A percentile compares a stretch with the other conserved stretches of the same genome.
phyloP scores from a whole-genome alignment of 2,329 filamentous ascomycete genomes.

The Exophiala calicioides region DNA sequence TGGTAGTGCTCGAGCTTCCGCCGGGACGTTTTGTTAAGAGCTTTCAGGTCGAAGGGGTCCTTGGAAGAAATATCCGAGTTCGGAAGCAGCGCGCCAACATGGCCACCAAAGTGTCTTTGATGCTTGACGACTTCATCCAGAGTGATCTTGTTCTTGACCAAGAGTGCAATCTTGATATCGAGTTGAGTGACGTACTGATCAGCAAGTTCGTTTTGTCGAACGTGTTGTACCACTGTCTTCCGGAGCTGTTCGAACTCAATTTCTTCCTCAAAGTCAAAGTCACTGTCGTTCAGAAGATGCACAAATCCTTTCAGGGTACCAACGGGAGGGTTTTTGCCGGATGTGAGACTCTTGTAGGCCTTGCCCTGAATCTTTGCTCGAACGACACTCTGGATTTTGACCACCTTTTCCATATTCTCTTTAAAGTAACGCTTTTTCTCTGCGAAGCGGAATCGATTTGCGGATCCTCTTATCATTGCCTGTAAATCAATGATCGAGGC shows the following conservation, averaged over 20 bases:
- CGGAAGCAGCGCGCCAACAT: constrained; percentile 78
- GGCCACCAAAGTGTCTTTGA: constrained; percentile 92
- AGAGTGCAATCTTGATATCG: constrained; percentile 96
- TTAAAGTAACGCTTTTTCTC: constrained; percentile 88
- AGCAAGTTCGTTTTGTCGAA: constrained; percentile 92
- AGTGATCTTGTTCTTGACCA: constrained; percentile 99
- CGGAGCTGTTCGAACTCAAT: constrained; percentile 93
- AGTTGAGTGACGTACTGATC: constrained; percentile 98
- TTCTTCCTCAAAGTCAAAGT: constrained; percentile 98
- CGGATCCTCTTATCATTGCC: constrained; percentile 68
- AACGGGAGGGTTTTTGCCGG: constrained; percentile 93
- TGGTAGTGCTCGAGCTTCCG: constrained; percentile 97
- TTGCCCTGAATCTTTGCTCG: constrained; percentile 93
- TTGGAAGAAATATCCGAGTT: constrained; percentile 86
- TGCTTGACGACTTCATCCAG: constrained; percentile 96
- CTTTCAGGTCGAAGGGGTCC: constrained; percentile 94
- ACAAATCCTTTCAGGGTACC: constrained; percentile 98
- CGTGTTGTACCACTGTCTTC: constrained; percentile 95
- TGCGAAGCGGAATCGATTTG: constrained; percentile 73
- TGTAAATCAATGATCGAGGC: constrained; percentile 75
- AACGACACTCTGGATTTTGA: constrained; percentile 98
- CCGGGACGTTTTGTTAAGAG: constrained; percentile 92
- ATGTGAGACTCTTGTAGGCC: constrained; percentile 95
- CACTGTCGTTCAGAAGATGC: constrained; percentile 94
- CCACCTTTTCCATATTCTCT: constrained; percentile 97